These are phyloP conservation scores for Tetrapisispora pingtungensis DNA, from an alignment of 805 yeast genomes.

Conservation along the genomic window DNA sequence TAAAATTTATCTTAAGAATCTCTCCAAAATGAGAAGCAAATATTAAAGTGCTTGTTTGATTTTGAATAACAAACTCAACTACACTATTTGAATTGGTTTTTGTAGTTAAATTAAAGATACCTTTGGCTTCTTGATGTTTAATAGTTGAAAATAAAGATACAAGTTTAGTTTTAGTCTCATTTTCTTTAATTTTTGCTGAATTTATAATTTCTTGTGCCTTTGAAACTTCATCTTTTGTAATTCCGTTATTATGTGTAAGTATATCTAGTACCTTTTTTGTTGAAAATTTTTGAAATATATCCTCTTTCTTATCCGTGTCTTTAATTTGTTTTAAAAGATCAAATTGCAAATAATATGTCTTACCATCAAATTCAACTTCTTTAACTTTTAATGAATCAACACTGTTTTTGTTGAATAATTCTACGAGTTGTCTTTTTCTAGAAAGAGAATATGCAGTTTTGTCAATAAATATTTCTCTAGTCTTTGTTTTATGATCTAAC, in stretches of 20 bases:
- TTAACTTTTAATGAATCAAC: neutral
- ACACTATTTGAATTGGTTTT: neutral
- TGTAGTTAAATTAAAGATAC: neutral
- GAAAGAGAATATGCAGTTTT: conserved; percentile 8
- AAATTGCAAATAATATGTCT: neutral
- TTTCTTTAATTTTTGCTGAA: neutral
- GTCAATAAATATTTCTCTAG: neutral
- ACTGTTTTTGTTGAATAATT: conserved; percentile 2
- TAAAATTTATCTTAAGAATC: neutral
- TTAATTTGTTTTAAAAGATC: neutral
- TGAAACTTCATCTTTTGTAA: neutral
- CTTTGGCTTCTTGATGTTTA: neutral
- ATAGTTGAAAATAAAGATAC: neutral
- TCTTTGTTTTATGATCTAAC: neutral
- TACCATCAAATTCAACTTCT: conserved; percentile 1
- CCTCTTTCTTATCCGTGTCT: neutral
- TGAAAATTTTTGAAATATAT: neutral
- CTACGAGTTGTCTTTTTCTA: conserved; percentile 2
- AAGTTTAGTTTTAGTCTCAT: neutral
- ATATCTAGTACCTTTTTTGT: neutral
- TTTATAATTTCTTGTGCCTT: neutral
- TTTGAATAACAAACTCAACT: neutral
- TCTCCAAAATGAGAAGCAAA: neutral
- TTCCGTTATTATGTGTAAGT: neutral
- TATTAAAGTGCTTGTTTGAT: neutral